phyloP scores from a whole-genome alignment of 192 early-diverging fungal genomes.

The Phycomyces blakesleeanus region DNA sequence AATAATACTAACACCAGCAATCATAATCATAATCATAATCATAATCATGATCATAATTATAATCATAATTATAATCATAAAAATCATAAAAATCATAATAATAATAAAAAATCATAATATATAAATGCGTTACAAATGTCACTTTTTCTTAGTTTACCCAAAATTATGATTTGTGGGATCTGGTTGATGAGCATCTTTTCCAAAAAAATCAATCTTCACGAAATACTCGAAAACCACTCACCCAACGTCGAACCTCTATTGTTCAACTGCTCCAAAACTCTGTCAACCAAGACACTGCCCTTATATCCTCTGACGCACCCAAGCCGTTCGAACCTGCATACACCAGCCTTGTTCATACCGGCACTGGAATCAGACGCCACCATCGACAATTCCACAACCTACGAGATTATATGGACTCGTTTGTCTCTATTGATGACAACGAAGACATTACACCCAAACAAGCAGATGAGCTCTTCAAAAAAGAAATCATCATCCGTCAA shows the following conservation, averaged over 20 bases:
- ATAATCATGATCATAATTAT: no score
- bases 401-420: conserved; percentile 48
- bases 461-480: conserved; percentile 26
- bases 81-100: no score
- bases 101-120: no score
- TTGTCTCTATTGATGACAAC: conserved; percentile 54
- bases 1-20: no score
- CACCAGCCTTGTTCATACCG: conserved; percentile 6
- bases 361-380: conserved; percentile 25
- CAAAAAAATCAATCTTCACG: conserved; percentile 36
- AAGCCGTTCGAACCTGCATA: not conserved
- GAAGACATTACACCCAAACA: conserved; percentile 55
- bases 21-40: no score
- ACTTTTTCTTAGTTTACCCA: conserved; percentile 31
- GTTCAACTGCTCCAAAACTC: conserved; percentile 45
- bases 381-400: conserved; percentile 36
- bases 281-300: conserved; percentile 11
- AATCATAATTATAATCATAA: no score
- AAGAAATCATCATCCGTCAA: conserved; percentile 40
- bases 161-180: conserved; percentile 45
- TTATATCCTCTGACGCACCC: not conserved
- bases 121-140: no score
- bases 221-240: conserved; percentile 40
- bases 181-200: conserved; percentile 42
- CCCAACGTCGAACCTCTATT: conserved; percentile 40